Percentiles rank a stretch among this genome's conserved stretches.
These are phyloP conservation scores for Lupinus albus DNA, from an alignment of 306 rosid species.

Conservation along the genomic window DNA sequence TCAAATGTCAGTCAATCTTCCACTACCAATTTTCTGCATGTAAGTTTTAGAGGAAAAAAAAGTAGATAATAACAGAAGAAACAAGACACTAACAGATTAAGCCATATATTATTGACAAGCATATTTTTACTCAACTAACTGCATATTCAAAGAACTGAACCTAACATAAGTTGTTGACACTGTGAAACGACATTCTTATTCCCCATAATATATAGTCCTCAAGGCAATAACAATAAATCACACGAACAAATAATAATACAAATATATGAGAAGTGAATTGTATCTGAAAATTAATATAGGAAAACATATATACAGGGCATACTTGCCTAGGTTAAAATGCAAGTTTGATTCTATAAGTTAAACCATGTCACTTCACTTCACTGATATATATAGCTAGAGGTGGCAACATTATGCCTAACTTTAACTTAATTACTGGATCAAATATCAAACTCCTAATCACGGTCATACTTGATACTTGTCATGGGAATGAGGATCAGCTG, in stretches of 20 bases:
- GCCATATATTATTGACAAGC: not conserved
- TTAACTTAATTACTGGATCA: not conserved
- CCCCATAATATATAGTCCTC: not conserved
- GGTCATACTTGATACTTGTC: not conserved
- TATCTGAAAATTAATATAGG: not conserved
- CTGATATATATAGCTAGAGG: too few species aligned
- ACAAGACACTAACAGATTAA: not conserved
- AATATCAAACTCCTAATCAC: conserved; percentile 13
- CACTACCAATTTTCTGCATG: not conserved
- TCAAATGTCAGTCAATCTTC: conserved; percentile 31
- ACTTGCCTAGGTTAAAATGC: not conserved
- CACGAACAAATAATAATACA: not conserved
- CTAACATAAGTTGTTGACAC: not conserved
- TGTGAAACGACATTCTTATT: conserved; percentile 7
- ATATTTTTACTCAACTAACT: not conserved
- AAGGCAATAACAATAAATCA: not conserved
- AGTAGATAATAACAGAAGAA: not conserved
- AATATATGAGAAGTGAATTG: not conserved
- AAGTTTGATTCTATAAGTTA: not conserved
- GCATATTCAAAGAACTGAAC: not conserved
- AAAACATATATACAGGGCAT: not conserved
- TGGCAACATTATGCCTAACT: too few species aligned
- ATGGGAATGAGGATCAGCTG: not conserved
- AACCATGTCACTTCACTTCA: not conserved
- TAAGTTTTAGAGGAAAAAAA: conserved; percentile 1